Conservation (phyloP, 768 basidiomycete species). For the Fistulinella prunicolor region DNA sequence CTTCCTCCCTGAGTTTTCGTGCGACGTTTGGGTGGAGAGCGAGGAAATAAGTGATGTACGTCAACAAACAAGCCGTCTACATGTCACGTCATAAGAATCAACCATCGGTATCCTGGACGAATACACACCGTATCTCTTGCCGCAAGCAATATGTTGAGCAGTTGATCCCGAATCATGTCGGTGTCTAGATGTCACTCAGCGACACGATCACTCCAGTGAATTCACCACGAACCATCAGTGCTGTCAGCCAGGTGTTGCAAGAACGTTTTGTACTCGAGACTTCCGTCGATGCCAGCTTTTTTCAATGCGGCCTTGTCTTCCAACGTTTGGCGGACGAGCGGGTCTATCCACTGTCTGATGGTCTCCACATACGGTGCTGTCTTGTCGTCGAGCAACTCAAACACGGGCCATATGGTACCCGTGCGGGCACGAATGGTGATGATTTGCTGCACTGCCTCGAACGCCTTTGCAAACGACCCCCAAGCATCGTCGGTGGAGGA, state of each 20-base stretch:
- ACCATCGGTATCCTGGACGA: not conserved
- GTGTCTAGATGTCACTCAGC: slow-evolving; percentile 43
- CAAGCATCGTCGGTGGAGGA: slow-evolving; percentile 57
- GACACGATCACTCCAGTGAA: not conserved
- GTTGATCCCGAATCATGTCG: slow-evolving; percentile 68
- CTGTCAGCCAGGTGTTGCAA: slow-evolving; percentile 64
- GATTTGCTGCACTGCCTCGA: slow-evolving; percentile 40
- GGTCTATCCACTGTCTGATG: slow-evolving; percentile 51
- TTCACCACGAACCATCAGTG: slow-evolving; percentile 49
- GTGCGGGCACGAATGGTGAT: slow-evolving; percentile 33
- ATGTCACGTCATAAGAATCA: not conserved
- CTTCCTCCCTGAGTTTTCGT: slow-evolving; percentile 54
- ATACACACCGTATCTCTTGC: slow-evolving; percentile 69
- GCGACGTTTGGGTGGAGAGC: slow-evolving; percentile 60
- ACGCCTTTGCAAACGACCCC: slow-evolving; percentile 51
- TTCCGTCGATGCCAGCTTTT: slow-evolving; percentile 36
- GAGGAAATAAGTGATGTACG: slow-evolving; percentile 68
- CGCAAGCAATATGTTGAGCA: slow-evolving; percentile 75
- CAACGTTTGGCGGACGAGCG: slow-evolving; percentile 54
- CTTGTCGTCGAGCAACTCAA: slow-evolving; percentile 41
- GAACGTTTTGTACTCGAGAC: slow-evolving; percentile 56
- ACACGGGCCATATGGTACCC: slow-evolving; percentile 43
- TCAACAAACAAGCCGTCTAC: slow-evolving; percentile 68
- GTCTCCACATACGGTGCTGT: slow-evolving; percentile 32
- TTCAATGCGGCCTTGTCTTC: slow-evolving; percentile 41